These are phyloP conservation scores for Chalciporus piperatoides DNA, from an alignment of 1,284 basidiomycete species.

Conservation along the genomic window DNA sequence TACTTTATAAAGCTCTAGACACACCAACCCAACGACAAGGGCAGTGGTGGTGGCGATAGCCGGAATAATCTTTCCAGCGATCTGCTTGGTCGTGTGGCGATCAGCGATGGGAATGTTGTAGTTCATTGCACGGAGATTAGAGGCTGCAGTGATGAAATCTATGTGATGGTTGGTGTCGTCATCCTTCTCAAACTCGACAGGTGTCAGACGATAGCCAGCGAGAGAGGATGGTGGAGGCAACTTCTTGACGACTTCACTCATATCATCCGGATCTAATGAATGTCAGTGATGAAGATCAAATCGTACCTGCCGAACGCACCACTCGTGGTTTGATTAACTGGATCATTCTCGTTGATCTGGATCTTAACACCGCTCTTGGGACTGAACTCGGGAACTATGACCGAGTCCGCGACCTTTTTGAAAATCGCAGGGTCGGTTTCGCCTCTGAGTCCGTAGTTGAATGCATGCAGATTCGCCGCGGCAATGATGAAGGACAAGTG, in stretches of 20 bases:
- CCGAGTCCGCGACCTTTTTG: conserved; percentile 81
- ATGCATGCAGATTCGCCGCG: conserved; percentile 95
- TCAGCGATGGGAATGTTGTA: conserved; percentile 90
- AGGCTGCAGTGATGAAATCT: conserved; percentile 98
- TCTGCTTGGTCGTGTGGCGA: conserved; percentile 95
- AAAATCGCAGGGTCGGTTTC: conserved; percentile 79
- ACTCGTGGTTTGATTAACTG: conserved; percentile 53
- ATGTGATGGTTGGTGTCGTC: conserved; percentile 99
- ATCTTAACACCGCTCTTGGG: conserved; percentile 93
- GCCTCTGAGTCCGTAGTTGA: conserved; percentile 96
- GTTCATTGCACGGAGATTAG: conserved; percentile 95
- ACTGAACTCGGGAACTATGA: conserved; percentile 89
- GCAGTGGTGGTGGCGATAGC: conserved; percentile 99
- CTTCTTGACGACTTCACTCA: conserved; percentile 55
- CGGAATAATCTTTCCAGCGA: conserved; percentile 99
- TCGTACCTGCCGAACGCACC: conserved; percentile 31
- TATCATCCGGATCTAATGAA: conserved; percentile 49
- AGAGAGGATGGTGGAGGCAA: conserved; percentile 88
- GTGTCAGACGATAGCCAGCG: conserved; percentile 90
- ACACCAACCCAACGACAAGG: conserved; percentile 92
- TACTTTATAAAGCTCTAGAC: conserved; percentile 96
- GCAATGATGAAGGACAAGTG: conserved; percentile 92
- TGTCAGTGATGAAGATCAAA: conserved; percentile 8
- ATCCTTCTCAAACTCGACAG: conserved; percentile 99
- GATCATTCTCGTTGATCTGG: conserved; percentile 94